Percentiles rank a stretch among this genome's conserved stretches.
phyloP scores from a whole-genome alignment of 192 early-diverging fungal genomes.

The Entomortierella beljakovae region DNA sequence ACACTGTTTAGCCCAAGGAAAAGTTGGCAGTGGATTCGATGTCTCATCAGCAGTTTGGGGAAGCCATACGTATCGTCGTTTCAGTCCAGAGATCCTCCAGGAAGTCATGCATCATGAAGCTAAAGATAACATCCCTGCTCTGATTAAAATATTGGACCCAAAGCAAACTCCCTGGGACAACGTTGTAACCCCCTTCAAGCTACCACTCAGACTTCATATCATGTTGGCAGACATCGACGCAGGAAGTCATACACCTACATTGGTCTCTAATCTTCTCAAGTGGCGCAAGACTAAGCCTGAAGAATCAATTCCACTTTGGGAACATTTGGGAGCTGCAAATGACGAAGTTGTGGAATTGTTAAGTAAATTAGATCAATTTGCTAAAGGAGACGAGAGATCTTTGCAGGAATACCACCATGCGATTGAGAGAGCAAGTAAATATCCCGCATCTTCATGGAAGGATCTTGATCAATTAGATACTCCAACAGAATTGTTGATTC shows the following conservation, averaged over 20 bases:
- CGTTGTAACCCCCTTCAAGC: constrained; percentile 64
- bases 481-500: constrained; percentile 27
- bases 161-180: constrained; percentile 74
- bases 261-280: constrained; percentile 86
- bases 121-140: constrained; percentile 34
- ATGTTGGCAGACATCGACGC: constrained; percentile 94
- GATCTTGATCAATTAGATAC: constrained; percentile 23
- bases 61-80: constrained; percentile 87
- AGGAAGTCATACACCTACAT: constrained; percentile 93
- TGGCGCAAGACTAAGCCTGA: constrained; percentile 83
- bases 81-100: constrained; percentile 75
- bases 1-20: constrained; percentile 98
- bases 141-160: constrained; percentile 58
- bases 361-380: constrained; percentile 48
- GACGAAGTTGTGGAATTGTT: constrained; percentile 66
- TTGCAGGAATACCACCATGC: constrained; percentile 56
- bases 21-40: constrained; percentile 97
- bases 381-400: constrained; percentile 22
- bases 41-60: constrained; percentile 94
- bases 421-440: constrained; percentile 39
- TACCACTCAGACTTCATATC: constrained; percentile 81
- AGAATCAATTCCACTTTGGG: constrained; percentile 72
- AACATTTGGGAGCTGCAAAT: constrained; percentile 70
- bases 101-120: constrained; percentile 62
- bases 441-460: constrained; percentile 15